Base-by-base conservation (phyloP, 192 early-diverging fungal genomes). In the Gamsiella multidivaricata region DNA sequence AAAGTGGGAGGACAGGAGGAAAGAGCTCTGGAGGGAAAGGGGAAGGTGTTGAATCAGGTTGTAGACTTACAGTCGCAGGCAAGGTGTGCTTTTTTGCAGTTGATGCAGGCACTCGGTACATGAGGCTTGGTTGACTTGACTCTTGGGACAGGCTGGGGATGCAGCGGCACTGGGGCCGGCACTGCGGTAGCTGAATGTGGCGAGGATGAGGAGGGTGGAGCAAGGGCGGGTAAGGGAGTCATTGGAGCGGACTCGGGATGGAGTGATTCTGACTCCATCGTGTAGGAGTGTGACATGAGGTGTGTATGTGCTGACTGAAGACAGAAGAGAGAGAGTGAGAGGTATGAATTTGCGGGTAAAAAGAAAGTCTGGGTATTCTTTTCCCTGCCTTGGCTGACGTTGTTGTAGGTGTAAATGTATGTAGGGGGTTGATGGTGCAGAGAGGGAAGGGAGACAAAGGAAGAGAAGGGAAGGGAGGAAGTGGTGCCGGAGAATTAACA, bases 61-160 rank as follows among this genome's bases (percentile, higher is more conserved):
- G 12, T 1, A n/a, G 10, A 79, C 88, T 89, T 86, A 89, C 88
- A 83, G 85, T 96, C 94, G 82, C 95, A 96, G 15, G 93, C 92
- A 46, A 96, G 82, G 67, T 96, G 95, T 4, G 94, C 92, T 60
- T 89, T 88, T 64, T 94, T 94, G 82, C 95, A 96, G 80, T 95
- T 93, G 36, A 89, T 82, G 79, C 94, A 96, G n/a, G 94, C 94
- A 69, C 92, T 94, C 31, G 90, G 88, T 14, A 96, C 94, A 61
- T 96, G 94, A 46, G 89, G 82, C 63, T 91, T 93, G 62, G 81
- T 81, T 3, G 73, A 34, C 58, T 80, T 80, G 58, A 67, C 54
- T 66, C 78, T 54, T 23, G 78, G 34, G 2, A 46, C 64, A 8
- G 61, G 65, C 26, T 64, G 52, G 4, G 61, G 74, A 36, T 64